These are phyloP conservation scores for Aspergillus latus DNA, from an alignment of 2,329 filamentous ascomycete genomes.

Conservation along the genomic window DNA sequence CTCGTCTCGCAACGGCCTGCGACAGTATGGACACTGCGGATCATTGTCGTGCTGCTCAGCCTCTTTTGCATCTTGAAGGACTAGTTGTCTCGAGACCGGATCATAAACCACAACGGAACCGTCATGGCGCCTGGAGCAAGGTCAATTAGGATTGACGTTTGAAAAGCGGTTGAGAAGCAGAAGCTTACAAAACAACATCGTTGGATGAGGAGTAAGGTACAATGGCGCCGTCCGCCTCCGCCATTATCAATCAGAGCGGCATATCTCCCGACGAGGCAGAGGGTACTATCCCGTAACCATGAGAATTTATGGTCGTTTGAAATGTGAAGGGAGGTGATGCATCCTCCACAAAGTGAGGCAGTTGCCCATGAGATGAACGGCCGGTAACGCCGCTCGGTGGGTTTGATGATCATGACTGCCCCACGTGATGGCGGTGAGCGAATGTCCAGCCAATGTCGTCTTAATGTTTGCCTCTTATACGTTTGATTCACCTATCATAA, in stretches of 20 bases:
- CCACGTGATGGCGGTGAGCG: slow-evolving; percentile 24
- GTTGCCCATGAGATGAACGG: slow-evolving; percentile 12
- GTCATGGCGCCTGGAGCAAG: slow-evolving; percentile 70
- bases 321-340: not conserved
- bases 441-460: slow-evolving; percentile 4
- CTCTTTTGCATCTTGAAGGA: slow-evolving; percentile 65
- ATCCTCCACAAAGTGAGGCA: slow-evolving; percentile 8
- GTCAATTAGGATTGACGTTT: slow-evolving; percentile 17
- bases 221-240: slow-evolving; percentile 36
- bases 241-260: slow-evolving; percentile 28
- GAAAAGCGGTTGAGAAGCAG: not conserved
- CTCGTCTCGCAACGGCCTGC: slow-evolving; percentile 64
- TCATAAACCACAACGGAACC: slow-evolving; percentile 93
- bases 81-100: slow-evolving; percentile 77
- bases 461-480: slow-evolving; percentile 3
- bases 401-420: slow-evolving; percentile 5
- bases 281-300: slow-evolving; percentile 8
- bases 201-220: slow-evolving; percentile 44
- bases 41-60: slow-evolving; percentile 41
- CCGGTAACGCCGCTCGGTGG: not conserved
- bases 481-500: not conserved
- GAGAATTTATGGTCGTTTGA: not conserved
- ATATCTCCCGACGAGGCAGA: slow-evolving; percentile 17
- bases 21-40: slow-evolving; percentile 84
- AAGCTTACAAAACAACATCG: slow-evolving; percentile 47